These are phyloP conservation scores for Zygosaccharomyces sapae DNA, from an alignment of 1,139 yeast species.

Conservation along the genomic window DNA sequence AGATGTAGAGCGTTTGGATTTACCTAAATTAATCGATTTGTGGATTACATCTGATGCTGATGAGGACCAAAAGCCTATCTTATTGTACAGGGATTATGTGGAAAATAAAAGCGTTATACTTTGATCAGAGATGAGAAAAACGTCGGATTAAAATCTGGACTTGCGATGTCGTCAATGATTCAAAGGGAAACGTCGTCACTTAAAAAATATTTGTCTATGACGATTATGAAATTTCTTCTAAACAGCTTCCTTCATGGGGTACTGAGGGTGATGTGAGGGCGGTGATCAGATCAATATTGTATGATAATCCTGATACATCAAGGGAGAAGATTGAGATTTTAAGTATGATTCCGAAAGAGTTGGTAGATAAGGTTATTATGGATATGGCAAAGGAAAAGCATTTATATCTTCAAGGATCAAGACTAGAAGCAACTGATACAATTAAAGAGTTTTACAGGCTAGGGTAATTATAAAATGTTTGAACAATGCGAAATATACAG, in stretches of 20 bases:
- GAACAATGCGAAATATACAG: constrained; percentile 19
- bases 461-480: constrained; percentile 22
- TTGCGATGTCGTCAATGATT: constrained; percentile 36
- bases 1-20: constrained; percentile 31
- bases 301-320: constrained; percentile 24
- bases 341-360: constrained; percentile 24
- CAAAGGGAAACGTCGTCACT: constrained; percentile 33
- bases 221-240: not conserved
- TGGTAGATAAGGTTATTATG: constrained; percentile 31
- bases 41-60: constrained; percentile 29
- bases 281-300: constrained; percentile 30
- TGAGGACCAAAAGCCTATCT: constrained; percentile 17
- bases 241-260: constrained; percentile 4
- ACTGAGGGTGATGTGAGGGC: constrained; percentile 27
- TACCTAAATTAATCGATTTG: constrained; percentile 25
- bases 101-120: constrained; percentile 29
- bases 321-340: constrained; percentile 26
- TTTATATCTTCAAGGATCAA: constrained; percentile 29
- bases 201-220: constrained; percentile 24
- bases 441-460: constrained; percentile 25
- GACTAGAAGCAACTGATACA: constrained; percentile 27
- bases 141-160: constrained; percentile 17
- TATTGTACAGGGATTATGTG: constrained; percentile 25
- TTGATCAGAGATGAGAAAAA: constrained; percentile 18
- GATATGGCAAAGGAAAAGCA: constrained; percentile 37